Percentiles rank a stretch among this genome's conserved stretches.
These are phyloP conservation scores for Haematococcus lacustris DNA, from an alignment of 139 green algal genomes.

Conservation along the genomic window DNA sequence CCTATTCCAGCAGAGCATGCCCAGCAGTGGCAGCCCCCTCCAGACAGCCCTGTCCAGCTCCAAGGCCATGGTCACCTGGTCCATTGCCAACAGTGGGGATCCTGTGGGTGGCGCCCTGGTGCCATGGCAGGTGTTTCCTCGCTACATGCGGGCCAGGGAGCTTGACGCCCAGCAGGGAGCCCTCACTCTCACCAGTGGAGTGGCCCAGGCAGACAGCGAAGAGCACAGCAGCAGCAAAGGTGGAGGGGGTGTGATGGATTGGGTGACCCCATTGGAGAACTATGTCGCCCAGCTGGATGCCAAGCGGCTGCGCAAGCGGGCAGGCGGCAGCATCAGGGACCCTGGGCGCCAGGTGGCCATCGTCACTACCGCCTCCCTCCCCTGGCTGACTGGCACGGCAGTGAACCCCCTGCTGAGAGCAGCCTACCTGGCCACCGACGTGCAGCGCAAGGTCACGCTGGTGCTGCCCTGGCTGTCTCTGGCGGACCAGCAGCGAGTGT, in stretches of 20 bases:
- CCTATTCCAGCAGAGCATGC: constrained; percentile 22
- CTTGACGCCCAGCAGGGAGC: constrained; percentile 6
- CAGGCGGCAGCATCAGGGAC: constrained; percentile 29
- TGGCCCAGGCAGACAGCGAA: not conserved
- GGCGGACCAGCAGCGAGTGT: constrained; percentile 85
- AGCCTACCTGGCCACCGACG: constrained; percentile 82
- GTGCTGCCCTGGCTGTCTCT: constrained; percentile 68
- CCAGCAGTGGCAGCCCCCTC: not conserved
- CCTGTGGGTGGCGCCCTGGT: constrained; percentile 16
- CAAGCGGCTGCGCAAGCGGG: not conserved
- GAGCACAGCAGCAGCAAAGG: too few relatives aligned
- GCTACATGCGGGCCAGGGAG: constrained; percentile 25
- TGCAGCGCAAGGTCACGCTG: constrained; percentile 52
- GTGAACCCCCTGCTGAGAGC: constrained; percentile 97
- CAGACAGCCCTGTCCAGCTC: constrained; percentile 8
- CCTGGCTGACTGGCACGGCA: constrained; percentile 97
- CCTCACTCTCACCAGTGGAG: not conserved
- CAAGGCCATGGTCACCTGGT: constrained; percentile 8
- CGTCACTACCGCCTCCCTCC: constrained; percentile 92
- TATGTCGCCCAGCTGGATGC: constrained; percentile 33
- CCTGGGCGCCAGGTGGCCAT: constrained; percentile 83
- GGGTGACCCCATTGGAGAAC: constrained; percentile 23
- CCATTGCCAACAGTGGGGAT: constrained; percentile 1
- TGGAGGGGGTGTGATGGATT: constrained; percentile 8
- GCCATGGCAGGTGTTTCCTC: constrained; percentile 34